Conservation (phyloP, 805 yeast genomes). For the Spathaspora hagerdaliae region DNA sequence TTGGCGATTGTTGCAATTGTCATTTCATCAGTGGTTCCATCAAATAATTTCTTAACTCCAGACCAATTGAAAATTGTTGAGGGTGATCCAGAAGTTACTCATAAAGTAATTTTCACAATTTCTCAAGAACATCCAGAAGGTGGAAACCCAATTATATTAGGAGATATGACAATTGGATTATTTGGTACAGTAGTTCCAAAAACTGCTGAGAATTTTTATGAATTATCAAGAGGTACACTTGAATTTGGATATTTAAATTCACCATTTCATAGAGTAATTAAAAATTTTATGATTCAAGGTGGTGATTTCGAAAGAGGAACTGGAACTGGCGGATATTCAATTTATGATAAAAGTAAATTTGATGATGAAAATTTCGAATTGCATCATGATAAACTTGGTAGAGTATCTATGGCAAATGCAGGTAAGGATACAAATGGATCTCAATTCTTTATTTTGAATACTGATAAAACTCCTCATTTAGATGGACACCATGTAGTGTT, state of each 20-base stretch:
- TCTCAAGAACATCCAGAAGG: slow-evolving; percentile 17
- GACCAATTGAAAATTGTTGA: not conserved
- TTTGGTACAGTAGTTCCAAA: slow-evolving; percentile 63
- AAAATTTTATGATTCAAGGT: slow-evolving; percentile 37
- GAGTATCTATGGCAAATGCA: slow-evolving; percentile 83
- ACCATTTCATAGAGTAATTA: slow-evolving; percentile 40
- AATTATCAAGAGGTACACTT: slow-evolving; percentile 21
- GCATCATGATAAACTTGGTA: slow-evolving; percentile 71
- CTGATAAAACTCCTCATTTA: slow-evolving; percentile 33
- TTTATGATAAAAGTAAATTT: slow-evolving; percentile 34
- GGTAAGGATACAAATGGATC: slow-evolving; percentile 46
- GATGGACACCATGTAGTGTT: slow-evolving; percentile 95
- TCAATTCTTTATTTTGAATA: slow-evolving; percentile 40
- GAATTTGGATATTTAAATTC: slow-evolving; percentile 68
- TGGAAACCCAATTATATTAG: slow-evolving; percentile 22
- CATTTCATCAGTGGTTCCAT: no score
- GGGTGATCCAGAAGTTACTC: slow-evolving; percentile 49
- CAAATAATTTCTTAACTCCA: not conserved
- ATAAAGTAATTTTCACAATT: slow-evolving; percentile 40
- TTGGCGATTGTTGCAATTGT: not conserved
- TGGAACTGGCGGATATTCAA: slow-evolving; percentile 86
- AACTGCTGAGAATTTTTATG: slow-evolving; percentile 34
- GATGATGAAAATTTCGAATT: slow-evolving; percentile 61
- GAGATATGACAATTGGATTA: slow-evolving; percentile 52
- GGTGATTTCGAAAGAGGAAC: slow-evolving; percentile 42